Conservation (phyloP, 179 eudicot genomes). For the Monotropa hypopitys region DNA sequence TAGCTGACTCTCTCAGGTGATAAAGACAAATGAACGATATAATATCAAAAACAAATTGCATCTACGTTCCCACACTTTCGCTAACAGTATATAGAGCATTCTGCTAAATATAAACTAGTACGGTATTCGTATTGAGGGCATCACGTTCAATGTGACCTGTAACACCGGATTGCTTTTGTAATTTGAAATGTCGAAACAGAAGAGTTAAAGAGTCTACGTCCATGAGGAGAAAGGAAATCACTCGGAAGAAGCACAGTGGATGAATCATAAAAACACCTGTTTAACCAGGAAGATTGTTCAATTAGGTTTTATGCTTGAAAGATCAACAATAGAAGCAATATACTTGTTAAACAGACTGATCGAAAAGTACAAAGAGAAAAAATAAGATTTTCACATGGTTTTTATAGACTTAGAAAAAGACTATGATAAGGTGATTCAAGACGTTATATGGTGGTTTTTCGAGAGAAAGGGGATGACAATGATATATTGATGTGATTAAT, state of each 20-base stretch:
- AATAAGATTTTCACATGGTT: too few species aligned
- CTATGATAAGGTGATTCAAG: too few species aligned
- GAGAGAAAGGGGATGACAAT: too few species aligned
- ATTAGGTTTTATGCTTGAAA: too few species aligned
- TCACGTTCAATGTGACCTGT: neutral
- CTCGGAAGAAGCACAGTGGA: neutral
- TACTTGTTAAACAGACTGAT: too few species aligned
- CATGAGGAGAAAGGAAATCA: neutral
- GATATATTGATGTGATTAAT: too few species aligned
- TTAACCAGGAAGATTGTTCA: neutral
- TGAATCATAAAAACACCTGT: neutral
- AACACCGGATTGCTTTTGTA: neutral
- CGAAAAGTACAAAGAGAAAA: too few species aligned
- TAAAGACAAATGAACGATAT: neutral
- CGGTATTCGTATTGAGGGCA: neutral
- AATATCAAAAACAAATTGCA: neutral
- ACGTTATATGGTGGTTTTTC: too few species aligned
- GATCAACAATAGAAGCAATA: too few species aligned
- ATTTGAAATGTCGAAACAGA: neutral
- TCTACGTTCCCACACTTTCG: neutral
- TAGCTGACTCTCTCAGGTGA: too few species aligned
- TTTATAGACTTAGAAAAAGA: too few species aligned
- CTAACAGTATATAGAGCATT: neutral
- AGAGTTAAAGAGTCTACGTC: neutral
- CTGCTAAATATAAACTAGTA: neutral